Percentiles rank a stretch among this genome's conserved stretches.
Conservation (phyloP, 495 filamentous ascomycete genomes). For the Xylaria curta region DNA sequence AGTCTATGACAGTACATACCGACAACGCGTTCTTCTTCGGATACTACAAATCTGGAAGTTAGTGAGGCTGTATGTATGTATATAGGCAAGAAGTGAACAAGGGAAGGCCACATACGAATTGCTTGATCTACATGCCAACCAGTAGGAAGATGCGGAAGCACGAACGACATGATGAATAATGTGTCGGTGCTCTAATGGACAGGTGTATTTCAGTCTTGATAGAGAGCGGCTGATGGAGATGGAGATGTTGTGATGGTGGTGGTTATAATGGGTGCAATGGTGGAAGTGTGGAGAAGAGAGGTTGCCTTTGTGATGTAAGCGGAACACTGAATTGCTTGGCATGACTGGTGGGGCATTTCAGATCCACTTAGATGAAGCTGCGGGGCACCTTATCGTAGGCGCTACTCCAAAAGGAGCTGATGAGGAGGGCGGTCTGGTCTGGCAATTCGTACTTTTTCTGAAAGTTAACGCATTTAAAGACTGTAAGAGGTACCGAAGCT, state of each 20-base stretch:
- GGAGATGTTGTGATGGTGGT: neutral
- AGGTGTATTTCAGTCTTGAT: neutral
- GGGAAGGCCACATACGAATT: constrained; percentile 55
- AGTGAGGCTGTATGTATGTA: neutral
- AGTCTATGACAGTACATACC: constrained; percentile 82
- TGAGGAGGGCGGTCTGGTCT: constrained; percentile 34
- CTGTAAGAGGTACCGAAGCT: neutral
- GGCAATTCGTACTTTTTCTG: constrained; percentile 40
- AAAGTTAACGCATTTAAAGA: neutral
- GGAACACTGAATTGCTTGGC: neutral
- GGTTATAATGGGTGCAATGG: neutral
- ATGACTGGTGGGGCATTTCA: neutral
- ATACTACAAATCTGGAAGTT: constrained; percentile 46
- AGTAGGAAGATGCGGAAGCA: constrained; percentile 88
- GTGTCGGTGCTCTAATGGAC: neutral
- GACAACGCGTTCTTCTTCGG: constrained; percentile 94
- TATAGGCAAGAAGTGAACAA: neutral
- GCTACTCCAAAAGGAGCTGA: constrained; percentile 26
- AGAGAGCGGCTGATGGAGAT: neutral
- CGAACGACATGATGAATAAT: constrained; percentile 79
- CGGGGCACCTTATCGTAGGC: constrained; percentile 12
- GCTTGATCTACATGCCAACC: constrained; percentile 98
- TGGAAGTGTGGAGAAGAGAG: neutral
- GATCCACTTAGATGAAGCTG: neutral
- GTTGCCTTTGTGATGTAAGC: constrained; percentile 18